Evolutionary conservation across 2,329 filamentous ascomycete species (phyloP).

Genomic region (Penicillium sp.): DNA sequence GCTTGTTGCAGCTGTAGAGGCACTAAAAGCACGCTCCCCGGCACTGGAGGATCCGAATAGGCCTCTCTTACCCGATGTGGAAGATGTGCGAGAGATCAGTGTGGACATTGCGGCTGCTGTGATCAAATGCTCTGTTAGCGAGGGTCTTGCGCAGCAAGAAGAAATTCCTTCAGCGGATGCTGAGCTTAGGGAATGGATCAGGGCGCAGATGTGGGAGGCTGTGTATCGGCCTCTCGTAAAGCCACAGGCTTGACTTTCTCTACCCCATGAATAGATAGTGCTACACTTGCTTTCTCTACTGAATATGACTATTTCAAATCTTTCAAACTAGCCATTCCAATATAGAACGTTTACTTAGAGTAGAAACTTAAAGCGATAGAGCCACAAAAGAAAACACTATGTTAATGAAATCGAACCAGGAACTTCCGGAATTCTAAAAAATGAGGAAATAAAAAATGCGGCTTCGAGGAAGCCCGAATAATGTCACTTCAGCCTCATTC

Average conservation of each 20-base stretch:
- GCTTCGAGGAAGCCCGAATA: no score
- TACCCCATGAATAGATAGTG: neutral
- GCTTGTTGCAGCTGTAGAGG: constrained; percentile 76
- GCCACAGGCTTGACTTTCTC: neutral
- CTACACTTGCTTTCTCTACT: neutral
- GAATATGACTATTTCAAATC: no score
- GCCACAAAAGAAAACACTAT: no score
- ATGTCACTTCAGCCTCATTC: no score
- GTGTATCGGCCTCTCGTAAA: constrained; percentile 33
- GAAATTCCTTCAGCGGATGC: constrained; percentile 58
- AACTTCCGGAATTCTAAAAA: neutral
- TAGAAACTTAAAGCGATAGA: neutral
- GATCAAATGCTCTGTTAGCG: constrained; percentile 68
- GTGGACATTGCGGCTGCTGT: constrained; percentile 74
- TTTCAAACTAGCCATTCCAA: neutral
- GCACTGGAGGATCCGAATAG: constrained; percentile 64
- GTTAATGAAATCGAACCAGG: no score
- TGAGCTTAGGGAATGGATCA: constrained; percentile 42
- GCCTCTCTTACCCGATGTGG: constrained; percentile 74
- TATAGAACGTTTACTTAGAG: no score
- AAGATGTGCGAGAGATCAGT: constrained; percentile 71
- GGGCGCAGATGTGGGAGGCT: constrained; percentile 45
- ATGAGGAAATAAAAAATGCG: no score
- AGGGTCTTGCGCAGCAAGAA: constrained; percentile 64
- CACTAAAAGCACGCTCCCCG: constrained; percentile 69